phyloP scores from a whole-genome alignment of 805 yeast genomes.

The Wickerhamiella azyma region DNA sequence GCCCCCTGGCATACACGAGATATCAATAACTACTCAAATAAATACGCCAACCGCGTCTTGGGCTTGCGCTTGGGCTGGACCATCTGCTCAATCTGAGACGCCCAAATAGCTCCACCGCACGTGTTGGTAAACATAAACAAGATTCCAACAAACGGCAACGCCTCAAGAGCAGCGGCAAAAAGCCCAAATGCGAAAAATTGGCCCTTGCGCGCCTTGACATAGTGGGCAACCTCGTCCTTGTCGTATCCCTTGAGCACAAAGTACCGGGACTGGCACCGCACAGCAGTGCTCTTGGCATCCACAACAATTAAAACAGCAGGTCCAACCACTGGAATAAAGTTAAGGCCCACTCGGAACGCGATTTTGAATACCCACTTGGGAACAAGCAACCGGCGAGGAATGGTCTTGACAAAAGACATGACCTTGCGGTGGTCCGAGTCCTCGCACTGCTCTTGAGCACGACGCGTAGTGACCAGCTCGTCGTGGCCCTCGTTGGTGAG shows the following conservation, averaged over 20 bases:
- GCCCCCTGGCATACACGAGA: too few species aligned
- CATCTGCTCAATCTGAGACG: constrained; percentile 21
- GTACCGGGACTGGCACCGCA: constrained; percentile 40
- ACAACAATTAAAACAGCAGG: constrained; percentile 38
- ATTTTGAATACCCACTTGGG: constrained; percentile 32
- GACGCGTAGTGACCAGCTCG: constrained; percentile 32
- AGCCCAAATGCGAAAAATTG: constrained; percentile 27
- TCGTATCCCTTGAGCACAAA: constrained; percentile 41
- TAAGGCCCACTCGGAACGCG: constrained; percentile 28
- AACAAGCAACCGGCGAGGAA: constrained; percentile 30
- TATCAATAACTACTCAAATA: constrained; percentile 1
- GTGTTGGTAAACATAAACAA: constrained; percentile 26
- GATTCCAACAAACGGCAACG: constrained; percentile 26
- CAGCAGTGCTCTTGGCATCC: constrained; percentile 43
- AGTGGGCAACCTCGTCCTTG: constrained; percentile 29
- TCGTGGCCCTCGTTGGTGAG: constrained; percentile 34
- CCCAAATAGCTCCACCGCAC: constrained; percentile 29
- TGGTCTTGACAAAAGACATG: constrained; percentile 22
- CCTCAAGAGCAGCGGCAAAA: constrained; percentile 26
- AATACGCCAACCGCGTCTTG: constrained; percentile 7
- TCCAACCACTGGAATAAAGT: constrained; percentile 45
- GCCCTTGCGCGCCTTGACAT: constrained; percentile 19
- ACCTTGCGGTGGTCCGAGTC: constrained; percentile 26
- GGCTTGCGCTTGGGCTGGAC: constrained; percentile 1
- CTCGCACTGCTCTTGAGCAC: constrained; percentile 23